phyloP scores from a whole-genome alignment of 805 yeast species.

The Candida verbasci region DNA sequence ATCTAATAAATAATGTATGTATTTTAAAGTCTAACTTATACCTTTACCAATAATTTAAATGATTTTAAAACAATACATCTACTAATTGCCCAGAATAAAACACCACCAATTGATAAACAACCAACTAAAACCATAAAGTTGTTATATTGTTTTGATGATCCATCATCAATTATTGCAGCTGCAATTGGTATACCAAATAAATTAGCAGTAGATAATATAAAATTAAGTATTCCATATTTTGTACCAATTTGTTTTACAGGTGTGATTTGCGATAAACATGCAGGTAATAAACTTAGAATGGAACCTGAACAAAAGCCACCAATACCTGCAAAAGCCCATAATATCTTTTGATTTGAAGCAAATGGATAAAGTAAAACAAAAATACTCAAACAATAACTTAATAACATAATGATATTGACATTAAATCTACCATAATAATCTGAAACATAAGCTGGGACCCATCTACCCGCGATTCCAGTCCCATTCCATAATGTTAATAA shows the following conservation, averaged over 20 bases:
- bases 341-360: constrained; percentile 19
- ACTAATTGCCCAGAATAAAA: constrained; percentile 21
- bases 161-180: constrained; percentile 25
- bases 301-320: constrained; percentile 34
- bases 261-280: constrained; percentile 59
- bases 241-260: constrained; percentile 33
- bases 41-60: constrained; percentile 16
- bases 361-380: constrained; percentile 32
- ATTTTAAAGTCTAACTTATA: too few relatives aligned
- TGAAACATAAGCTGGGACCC: constrained; percentile 26
- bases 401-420: constrained; percentile 28
- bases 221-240: constrained; percentile 30
- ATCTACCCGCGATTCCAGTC: constrained; percentile 26
- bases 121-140: constrained; percentile 30
- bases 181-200: constrained; percentile 32
- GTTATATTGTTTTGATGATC: constrained; percentile 22
- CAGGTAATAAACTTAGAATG: constrained; percentile 32
- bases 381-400: constrained; percentile 19
- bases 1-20: too few relatives aligned
- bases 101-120: constrained; percentile 22
- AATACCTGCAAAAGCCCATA: constrained; percentile 29
- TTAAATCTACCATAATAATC: constrained; percentile 27
- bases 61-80: constrained; percentile 19
- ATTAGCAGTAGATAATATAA: constrained; percentile 27
- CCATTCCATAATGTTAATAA: constrained; percentile 28